Percentiles rank a stretch among this genome's conserved stretches.
These are phyloP conservation scores for Clonostachys sp. DNA, from an alignment of 2,329 filamentous ascomycete species.

Conservation along the genomic window DNA sequence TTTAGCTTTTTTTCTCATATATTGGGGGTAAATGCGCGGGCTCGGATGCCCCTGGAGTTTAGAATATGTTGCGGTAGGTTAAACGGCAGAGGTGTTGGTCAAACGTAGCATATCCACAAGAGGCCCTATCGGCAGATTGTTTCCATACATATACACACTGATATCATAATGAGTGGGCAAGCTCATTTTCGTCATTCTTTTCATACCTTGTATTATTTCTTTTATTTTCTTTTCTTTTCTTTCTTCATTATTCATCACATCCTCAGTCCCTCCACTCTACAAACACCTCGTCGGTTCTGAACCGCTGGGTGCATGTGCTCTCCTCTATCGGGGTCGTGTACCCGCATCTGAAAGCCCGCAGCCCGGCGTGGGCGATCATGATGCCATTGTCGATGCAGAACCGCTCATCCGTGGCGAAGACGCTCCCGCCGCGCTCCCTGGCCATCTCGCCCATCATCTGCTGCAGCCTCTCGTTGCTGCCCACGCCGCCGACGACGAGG, in stretches of 20 bases:
- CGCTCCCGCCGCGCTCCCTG: slow-evolving; percentile 76
- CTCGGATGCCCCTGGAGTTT: no score
- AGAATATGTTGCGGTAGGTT: no score
- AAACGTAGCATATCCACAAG: no score
- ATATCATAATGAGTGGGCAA: no score
- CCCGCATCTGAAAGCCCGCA: slow-evolving; percentile 79
- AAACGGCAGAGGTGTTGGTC: no score
- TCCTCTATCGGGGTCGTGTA: slow-evolving; percentile 74
- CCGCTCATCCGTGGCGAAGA: slow-evolving; percentile 92
- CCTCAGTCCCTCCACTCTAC: slow-evolving; percentile 69
- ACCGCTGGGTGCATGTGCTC: slow-evolving; percentile 79
- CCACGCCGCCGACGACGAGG: slow-evolving; percentile 91
- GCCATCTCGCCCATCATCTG: slow-evolving; percentile 99
- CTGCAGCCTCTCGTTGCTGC: slow-evolving; percentile 90
- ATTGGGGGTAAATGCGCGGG: no score
- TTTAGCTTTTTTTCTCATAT: no score
- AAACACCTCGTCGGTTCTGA: slow-evolving; percentile 77
- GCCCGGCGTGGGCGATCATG: slow-evolving; percentile 96
- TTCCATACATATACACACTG: no score
- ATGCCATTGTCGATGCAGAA: slow-evolving; percentile 99
- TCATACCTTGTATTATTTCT: neutral
- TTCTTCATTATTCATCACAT: neutral
- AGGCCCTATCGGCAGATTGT: no score
- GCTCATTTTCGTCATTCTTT: no score
- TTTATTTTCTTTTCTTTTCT: neutral